Base-by-base conservation (phyloP, 1,139 yeast species). In the Zhuliangozyma parablackwelliae region DNA sequence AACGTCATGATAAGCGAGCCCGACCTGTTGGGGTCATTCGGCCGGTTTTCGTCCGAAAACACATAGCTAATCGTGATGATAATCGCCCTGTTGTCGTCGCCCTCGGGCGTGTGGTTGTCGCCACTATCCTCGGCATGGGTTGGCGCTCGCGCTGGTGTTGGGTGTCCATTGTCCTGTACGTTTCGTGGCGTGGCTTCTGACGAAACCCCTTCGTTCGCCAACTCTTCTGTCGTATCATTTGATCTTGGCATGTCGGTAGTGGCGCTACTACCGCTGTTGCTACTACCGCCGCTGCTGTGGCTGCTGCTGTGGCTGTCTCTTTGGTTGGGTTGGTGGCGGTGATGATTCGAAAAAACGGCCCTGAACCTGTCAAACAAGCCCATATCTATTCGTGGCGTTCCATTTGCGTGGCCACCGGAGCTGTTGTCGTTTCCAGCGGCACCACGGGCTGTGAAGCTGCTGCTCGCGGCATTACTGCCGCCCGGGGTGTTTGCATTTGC, bases 1-100 rank as follows among this genome's bases (percentile, higher is more conserved):
- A 82, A 75, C 25, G 82, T 78, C 51, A 82, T 61, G 42, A 78
- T 65, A 41, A 80, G 57, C 2, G 82, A 72, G 0, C 85, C 85
- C 1, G 78, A 60, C 26, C 79, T 56, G 45, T 66, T 66, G 4
- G 72, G 72, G 37, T 56, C 57, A 29, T 49, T 53, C 6, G 74
- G 73, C 44, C 65, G 56, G 40, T 62, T 61, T 39, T 66, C 67
- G 43, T 69, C 75, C 1, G 72, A 64, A 38, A 68, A 70, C 20
- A 67, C 68, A 47, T 69, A 70, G 48, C 69, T 68, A 16, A 70
- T 72, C 5, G 74, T 69, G 28, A 70, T 69, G 21, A 69, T 56
- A 26, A 69, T 68, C 25, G 74, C 64, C 31, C 40, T 44, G 10
- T 41, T 40, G 12, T 24, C 26, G 35, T 8, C 16, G 21, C 25